Evolutionary conservation across 257 asterid species (phyloP), one percentile per base, ranked within the genome.

Genomic region (Coffea eugenioides): DNA sequence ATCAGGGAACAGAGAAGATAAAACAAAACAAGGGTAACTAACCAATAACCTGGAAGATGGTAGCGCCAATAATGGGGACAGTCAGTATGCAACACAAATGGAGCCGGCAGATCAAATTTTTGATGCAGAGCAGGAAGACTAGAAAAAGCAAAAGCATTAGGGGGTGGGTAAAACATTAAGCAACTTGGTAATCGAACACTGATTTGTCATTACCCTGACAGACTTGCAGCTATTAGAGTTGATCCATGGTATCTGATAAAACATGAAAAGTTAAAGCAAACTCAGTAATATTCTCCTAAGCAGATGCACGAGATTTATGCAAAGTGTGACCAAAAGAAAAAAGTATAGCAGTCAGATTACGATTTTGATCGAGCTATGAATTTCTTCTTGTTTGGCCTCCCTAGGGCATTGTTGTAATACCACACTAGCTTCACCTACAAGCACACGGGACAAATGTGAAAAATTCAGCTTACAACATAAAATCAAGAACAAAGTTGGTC

Each of bases 31-130:
- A 75, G 65, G 46, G 13, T 72, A 51, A 15, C 16, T 48, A 57
- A 18, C 21, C 64, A 56, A 81, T 64, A 77, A 95, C 98, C 99
- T 91, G 97, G 95, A 71, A 88, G 91, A 85, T 91, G 99, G 85
- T 81, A 91, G 69, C 97, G 97, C 99, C 99, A 95, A 87, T 91
- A 95, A 90, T 95, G 99, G 67, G 99, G 99, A 82, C 99, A 95
- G 85, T 95, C 98, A 0, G 98, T 88, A 81, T 95, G 99, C 74
- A 91, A 84, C n/a, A 93, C 90, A 65, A 93, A 95, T 34, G 98
- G 97, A 78, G 91, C 93, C 0, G 99, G 99, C 25, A 95, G 90
- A 87, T 95, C 98, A 83, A 95, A 95, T 34, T 92, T 95, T 73
- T 92, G 93, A 84, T 95, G 99, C 21, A 95, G 91, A 18, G 97